Base-by-base conservation (phyloP, 768 basidiomycete species). In the Leccinellum albellum region DNA sequence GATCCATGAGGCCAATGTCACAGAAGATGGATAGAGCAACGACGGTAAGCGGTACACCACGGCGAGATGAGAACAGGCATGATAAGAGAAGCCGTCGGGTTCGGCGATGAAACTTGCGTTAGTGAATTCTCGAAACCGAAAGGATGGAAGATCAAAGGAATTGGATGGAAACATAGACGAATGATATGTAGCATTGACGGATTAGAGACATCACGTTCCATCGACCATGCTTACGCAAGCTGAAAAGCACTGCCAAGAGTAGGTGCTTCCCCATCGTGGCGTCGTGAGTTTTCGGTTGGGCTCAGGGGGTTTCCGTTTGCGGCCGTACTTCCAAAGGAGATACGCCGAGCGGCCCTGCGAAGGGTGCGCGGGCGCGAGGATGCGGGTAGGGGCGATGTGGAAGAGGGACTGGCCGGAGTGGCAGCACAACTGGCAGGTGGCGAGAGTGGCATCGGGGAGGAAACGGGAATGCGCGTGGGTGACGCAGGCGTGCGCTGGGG, bases 171-270 rank as follows among this genome's bases (percentile, higher is more conserved):
- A 47, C 5, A 9, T 51, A 40, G 47, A 20, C 6, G 35, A 42
- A 17, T 32, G 21, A 69, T 24, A 51, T 53, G 26, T 24, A 62
- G 57, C 57, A 64, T 60, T 24, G 53, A 54, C 6, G 49, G 29
- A 60, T 60, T 21, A 24, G 46, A 55, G 8, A 5, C 50, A 55
- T 53, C 59, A 48, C 21, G 24, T 26, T 28, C 26, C 47, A 42
- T 49, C 20, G 23, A 35, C 48, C 20, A 54, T 53, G 48, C 31
- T 78, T 62, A 87, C 14, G 74, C 77, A 70, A 88, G 71, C 62
- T 87, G 85, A 69, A 92, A 89, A 26, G 89, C 89, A 65, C 88
- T 90, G 28, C 81, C 89, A 50, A 91, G 70, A 55, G 74, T 74
- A 46, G 69, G 58, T 26, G 74, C 70, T 55, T 71, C 71, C 52